A percentile compares a stretch with the other conserved stretches of the same genome.
These are phyloP conservation scores for Leucocoprinus sp. DNA, from an alignment of 768 basidiomycete species.

Conservation along the genomic window DNA sequence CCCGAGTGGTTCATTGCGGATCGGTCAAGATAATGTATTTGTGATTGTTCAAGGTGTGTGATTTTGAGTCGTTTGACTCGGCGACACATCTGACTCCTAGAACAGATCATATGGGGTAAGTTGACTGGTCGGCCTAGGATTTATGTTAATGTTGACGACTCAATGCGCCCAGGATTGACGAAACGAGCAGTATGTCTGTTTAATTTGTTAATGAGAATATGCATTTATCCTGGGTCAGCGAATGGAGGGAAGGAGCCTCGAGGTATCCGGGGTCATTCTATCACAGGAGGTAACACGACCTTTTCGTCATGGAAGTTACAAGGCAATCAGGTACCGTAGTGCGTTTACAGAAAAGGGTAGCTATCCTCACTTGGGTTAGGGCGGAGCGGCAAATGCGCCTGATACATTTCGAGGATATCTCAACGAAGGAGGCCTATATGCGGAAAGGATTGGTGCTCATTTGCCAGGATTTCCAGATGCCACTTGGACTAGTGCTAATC, in stretches of 20 bases:
- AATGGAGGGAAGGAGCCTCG: slow-evolving; percentile 61
- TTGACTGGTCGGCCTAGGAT: not conserved
- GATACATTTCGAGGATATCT: slow-evolving; percentile 55
- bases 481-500: slow-evolving; percentile 46
- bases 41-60: slow-evolving; percentile 50
- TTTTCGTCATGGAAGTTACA: slow-evolving; percentile 66
- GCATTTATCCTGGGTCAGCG: slow-evolving; percentile 19
- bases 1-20: slow-evolving; percentile 38
- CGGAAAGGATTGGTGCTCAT: slow-evolving; percentile 69
- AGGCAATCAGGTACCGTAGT: slow-evolving; percentile 64
- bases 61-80: not conserved
- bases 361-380: slow-evolving; percentile 27
- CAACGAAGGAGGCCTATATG: slow-evolving; percentile 68
- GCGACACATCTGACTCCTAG: slow-evolving; percentile 1
- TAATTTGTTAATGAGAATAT: not conserved
- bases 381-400: slow-evolving; percentile 19
- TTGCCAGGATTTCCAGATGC: slow-evolving; percentile 62
- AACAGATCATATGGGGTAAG: slow-evolving; percentile 44
- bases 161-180: slow-evolving; percentile 27
- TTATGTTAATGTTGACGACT: not conserved
- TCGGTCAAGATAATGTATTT: slow-evolving; percentile 62
- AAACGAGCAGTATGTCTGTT: slow-evolving; percentile 35
- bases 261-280: slow-evolving; percentile 67
- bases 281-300: slow-evolving; percentile 50
- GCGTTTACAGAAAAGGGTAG: slow-evolving; percentile 31